Base-by-base conservation (phyloP, 2,329 filamentous ascomycete genomes). In the Verticillium tricorpus region DNA sequence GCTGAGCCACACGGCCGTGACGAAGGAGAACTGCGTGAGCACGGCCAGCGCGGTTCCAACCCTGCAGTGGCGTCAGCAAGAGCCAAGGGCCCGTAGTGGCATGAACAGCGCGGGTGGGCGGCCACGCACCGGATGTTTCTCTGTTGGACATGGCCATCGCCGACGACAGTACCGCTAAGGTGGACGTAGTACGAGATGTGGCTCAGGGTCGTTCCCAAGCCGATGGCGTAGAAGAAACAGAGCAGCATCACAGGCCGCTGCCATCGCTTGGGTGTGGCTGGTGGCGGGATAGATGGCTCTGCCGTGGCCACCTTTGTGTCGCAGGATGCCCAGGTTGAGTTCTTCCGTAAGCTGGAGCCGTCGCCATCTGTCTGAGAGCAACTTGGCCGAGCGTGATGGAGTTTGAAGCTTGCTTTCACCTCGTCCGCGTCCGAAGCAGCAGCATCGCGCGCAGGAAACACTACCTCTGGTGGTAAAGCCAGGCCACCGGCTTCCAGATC, bases 11-110 rank as follows among this genome's bases (percentile, higher is more conserved):
- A 59, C 56, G 50, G 39, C 35, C 14, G 40, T 40, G 25, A 40
- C 40, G 32, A 62, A 57, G 15, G 60, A 39, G 50, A 62, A 58
- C 50, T 62, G 60, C 2, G 60, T 50, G 9, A 62, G 40, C 12
- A 62, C 56, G 5, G 60, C 39, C 5, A 62, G 35, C 11, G 60
- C 40, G 9, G 60, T 59, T 17, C 60, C 60, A 31, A 61, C n/a
- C 2, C 59, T 60, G 40, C 11, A 31, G 22, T 5, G 15, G 15
- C 14, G 17, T 56, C 17, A 56, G n/a, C 22, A 14, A 22, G 25
- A 19, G 15, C n/a, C 22, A 14, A 22, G 25, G 8, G 15, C n/a
- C 31, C 17, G 6, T n/a, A 19, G 14, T 52, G 4, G 45, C 9
- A 25, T 52, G 19, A 6, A n/a, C 15, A 50, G 35, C 14, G 9